Evolutionary conservation across 257 asterid species (phyloP), one percentile per base, ranked within the genome.

Genomic region (Solanum lignicaule): DNA sequence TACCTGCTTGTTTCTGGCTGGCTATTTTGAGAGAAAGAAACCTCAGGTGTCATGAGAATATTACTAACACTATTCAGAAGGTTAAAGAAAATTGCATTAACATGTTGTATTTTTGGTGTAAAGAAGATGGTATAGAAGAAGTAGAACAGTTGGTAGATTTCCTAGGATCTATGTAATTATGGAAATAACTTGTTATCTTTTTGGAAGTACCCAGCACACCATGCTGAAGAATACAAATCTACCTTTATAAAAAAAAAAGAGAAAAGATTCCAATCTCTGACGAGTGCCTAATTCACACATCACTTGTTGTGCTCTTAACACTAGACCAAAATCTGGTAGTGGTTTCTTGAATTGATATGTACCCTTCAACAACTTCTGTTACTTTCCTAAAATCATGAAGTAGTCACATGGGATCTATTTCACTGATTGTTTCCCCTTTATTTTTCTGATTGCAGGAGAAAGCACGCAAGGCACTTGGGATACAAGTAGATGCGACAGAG

Each of bases 381-480:
- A 29, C 86, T 82, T 48, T 18, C 36, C 86, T 82, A 29, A 48
- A 39, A 76, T 76, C 60, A 76, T 7, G 35, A 76, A n/a, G 84
- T 14, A 39, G 69, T 82, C 29, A 48, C 86, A 48, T 79, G 86
- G 85, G 69, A 82, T 52, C 86, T 72, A 41, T 83, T 73, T 25
- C 33, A 20, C 23, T 86, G 89, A 88, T 87, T 38, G 41, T 74
- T 36, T 41, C 36, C 84, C 9, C 73, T 82, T 87, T n/a, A 86
- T 39, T 86, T 69, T 90, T 69, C 18, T 41, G 83, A 87, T 78
- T 74, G 23, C 94, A 97, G 99, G 99, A 96, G 36, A 97, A 97
- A 90, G 95, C 97, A 88, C 93, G 99, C 83, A 97, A 96, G 93
- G 96, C 98, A 78, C 92, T 93, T 52, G 99, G 98, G 87, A 87